Percentiles rank a stretch among this genome's conserved stretches.
phyloP scores from a whole-genome alignment of 345 rosid species.

The Citrus mangshanensis region DNA sequence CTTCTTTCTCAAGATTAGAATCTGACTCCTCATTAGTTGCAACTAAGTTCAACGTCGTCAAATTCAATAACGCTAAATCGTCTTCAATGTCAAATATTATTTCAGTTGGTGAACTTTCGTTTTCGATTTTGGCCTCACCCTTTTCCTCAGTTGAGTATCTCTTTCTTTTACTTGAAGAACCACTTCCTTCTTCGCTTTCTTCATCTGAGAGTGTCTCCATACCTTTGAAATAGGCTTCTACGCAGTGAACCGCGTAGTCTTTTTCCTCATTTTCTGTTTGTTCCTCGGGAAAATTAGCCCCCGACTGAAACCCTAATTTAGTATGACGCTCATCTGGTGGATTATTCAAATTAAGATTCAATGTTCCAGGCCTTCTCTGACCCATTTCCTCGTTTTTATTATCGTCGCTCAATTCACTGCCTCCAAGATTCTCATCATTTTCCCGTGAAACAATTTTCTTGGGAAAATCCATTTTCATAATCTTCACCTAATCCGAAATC shows the following conservation, averaged over 20 bases:
- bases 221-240: neutral
- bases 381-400: neutral
- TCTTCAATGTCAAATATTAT: neutral
- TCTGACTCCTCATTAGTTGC: neutral
- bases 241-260: neutral
- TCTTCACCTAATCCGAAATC: neutral
- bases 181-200: slow-evolving; percentile 8
- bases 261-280: neutral
- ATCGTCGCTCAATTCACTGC: neutral
- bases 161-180: slow-evolving; percentile 18
- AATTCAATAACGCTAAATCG: neutral
- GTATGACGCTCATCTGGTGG: neutral
- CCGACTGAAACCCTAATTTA: slow-evolving; percentile 10
- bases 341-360: slow-evolving; percentile 19
- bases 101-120: neutral
- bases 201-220: slow-evolving; percentile 13
- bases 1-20: neutral
- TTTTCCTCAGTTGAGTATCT: slow-evolving; percentile 10
- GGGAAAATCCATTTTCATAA: neutral
- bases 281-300: neutral
- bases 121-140: slow-evolving; percentile 15
- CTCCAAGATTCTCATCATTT: neutral
- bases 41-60: no score
- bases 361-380: neutral
- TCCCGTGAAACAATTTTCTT: neutral